A percentile compares a stretch with the other conserved stretches of the same genome.
These are phyloP conservation scores for Cafeteria roenbergensis DNA, from an alignment of 108 stramenopile species.

Conservation along the genomic window DNA sequence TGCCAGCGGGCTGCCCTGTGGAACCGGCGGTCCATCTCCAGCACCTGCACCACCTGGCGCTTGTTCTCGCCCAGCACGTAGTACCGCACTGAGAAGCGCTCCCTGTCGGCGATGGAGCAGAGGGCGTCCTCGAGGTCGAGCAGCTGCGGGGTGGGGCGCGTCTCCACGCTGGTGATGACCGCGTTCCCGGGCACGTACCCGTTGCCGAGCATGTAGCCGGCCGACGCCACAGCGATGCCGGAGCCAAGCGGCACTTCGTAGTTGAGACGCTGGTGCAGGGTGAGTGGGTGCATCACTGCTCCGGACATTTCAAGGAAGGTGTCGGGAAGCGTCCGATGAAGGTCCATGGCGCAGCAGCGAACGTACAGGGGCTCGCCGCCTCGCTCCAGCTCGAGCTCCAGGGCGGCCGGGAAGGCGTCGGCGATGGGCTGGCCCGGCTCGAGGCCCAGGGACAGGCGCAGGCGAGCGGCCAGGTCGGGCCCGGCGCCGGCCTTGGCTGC, in stretches of 20 bases:
- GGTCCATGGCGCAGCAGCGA: conserved; percentile 9
- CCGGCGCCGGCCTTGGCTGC: too few species aligned
- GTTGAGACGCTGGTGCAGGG: conserved; percentile 21
- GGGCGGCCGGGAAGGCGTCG: background rate
- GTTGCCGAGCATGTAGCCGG: conserved; percentile 32
- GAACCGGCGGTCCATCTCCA: conserved; percentile 5
- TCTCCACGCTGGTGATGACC: conserved; percentile 26
- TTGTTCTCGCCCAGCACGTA: too few species aligned
- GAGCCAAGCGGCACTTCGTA: conserved; percentile 13
- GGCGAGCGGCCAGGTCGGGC: too few species aligned
- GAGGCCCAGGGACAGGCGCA: too few species aligned
- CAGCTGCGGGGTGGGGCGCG: conserved; percentile 24
- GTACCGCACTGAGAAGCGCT: conserved; percentile 21
- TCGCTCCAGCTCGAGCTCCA: background rate
- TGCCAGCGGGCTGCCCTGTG: conserved; percentile 12
- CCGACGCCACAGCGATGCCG: conserved; percentile 9
- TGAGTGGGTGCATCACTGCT: conserved; percentile 27
- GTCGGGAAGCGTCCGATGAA: conserved; percentile 24
- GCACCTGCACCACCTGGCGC: conserved; percentile 25
- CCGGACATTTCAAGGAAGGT: conserved; percentile 23
- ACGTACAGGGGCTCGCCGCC: background rate
- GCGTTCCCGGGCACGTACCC: conserved; percentile 17
- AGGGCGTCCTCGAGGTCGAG: conserved; percentile 25
- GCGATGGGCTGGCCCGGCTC: too few species aligned
- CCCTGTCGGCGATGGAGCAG: conserved; percentile 20